A percentile compares a stretch with the other conserved stretches of the same genome.
phyloP scores from a whole-genome alignment of 768 basidiomycete species.

The Tylopilus vinaceipallidus region DNA sequence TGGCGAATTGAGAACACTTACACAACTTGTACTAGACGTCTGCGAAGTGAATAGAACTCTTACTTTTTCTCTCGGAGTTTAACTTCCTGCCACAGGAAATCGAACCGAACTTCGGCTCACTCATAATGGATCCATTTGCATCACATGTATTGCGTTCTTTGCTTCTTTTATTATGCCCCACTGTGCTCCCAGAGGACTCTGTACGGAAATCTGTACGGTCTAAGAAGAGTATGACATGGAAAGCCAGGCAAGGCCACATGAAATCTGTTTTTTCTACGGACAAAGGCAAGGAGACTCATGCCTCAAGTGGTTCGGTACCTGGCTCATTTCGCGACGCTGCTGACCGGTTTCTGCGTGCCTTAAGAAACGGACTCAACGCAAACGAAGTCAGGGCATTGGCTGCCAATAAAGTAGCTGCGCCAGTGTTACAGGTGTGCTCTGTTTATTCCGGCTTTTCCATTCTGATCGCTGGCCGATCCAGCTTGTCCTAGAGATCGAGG shows the following conservation, averaged over 20 bases:
- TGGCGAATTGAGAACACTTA: conserved; percentile 69
- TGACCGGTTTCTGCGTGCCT: conserved; percentile 43
- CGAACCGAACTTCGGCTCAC: conserved; percentile 53
- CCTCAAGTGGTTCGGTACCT: conserved; percentile 34
- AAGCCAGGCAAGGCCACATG: conserved; percentile 76
- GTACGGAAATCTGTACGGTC: conserved; percentile 57
- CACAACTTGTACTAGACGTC: conserved; percentile 59
- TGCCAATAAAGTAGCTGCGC: conserved; percentile 73
- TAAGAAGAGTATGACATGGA: conserved; percentile 82
- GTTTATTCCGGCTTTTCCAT: conserved; percentile 6
- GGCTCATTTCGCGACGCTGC: conserved; percentile 48
- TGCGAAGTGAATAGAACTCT: conserved; percentile 50
- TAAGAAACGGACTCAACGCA: conserved; percentile 53
- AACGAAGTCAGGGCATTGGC: conserved; percentile 81
- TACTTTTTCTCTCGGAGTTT: conserved; percentile 16
- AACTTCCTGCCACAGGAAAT: conserved; percentile 55
- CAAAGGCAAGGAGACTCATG: conserved; percentile 37
- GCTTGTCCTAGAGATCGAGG: conserved; percentile 84
- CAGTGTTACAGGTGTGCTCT: conserved; percentile 61
- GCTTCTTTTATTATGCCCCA: conserved; percentile 72
- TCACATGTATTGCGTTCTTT: conserved; percentile 87
- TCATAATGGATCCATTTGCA: conserved; percentile 84
- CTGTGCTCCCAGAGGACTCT: conserved; percentile 41
- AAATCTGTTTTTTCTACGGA: conserved; percentile 67
- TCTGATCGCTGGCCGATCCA: conserved; percentile 30